Evolutionary conservation across 2,329 filamentous ascomycete genomes (phyloP).

Genomic region (Blumeria hordei): DNA sequence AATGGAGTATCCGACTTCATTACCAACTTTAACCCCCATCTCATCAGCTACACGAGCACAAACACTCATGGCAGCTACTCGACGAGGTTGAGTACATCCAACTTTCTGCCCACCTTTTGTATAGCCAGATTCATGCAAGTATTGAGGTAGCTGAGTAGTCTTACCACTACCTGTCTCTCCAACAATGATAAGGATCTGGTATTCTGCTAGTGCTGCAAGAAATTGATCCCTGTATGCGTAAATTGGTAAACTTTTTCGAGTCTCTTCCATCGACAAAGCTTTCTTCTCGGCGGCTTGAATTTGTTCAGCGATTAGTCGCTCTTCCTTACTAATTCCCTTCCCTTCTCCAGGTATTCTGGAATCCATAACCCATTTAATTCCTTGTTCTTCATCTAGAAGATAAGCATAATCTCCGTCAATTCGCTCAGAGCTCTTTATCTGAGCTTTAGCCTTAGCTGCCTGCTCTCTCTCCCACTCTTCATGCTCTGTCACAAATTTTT

Average conservation of each 20-base stretch:
- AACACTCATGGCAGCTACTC: conserved; percentile 93
- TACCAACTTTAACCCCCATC: conserved; percentile 69
- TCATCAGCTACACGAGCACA: conserved; percentile 92
- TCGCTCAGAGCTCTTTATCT: conserved; percentile 51
- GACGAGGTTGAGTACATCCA: conserved; percentile 78
- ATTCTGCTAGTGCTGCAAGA: conserved; percentile 59
- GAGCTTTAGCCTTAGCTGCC: conserved; percentile 62
- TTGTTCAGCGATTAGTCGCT: conserved; percentile 54
- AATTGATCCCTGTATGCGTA: conserved; percentile 73
- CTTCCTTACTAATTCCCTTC: conserved; percentile 50
- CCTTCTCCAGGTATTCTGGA: conserved; percentile 47
- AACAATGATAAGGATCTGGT: conserved; percentile 76
- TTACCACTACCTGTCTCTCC: conserved; percentile 92
- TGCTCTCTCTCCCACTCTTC: conserved; percentile 94
- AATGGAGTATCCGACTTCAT: conserved; percentile 84
- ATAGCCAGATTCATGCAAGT: conserved; percentile 74
- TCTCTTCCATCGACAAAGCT: conserved; percentile 72
- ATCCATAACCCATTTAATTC: conserved; percentile 65
- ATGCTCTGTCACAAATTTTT: conserved; percentile 77
- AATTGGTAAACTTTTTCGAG: conserved; percentile 70
- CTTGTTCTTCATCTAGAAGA: conserved; percentile 73
- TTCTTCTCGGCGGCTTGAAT: conserved; percentile 77
- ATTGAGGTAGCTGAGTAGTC: conserved; percentile 86
- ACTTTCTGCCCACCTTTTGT: conserved; percentile 68
- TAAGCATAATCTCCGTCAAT: conserved; percentile 74